Conservation (phyloP, 2,329 filamentous ascomycete species). For the Aspergillus bombycis region DNA sequence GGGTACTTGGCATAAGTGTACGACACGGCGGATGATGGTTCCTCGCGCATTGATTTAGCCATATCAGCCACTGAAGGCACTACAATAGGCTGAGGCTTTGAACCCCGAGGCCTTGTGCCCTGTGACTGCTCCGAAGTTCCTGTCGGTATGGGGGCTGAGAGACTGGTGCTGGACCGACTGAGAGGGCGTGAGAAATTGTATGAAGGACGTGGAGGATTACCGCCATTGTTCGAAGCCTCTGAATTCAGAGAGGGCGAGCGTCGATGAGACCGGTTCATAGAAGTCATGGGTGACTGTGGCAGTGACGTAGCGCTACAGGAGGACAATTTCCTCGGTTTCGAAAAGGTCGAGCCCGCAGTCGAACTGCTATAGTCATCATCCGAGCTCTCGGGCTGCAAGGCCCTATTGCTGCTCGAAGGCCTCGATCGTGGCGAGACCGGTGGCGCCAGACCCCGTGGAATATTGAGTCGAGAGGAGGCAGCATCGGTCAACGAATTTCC, state of each 20-base stretch:
- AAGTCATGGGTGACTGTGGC: conserved; percentile 66
- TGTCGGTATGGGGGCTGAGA: conserved; percentile 37
- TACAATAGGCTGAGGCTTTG: conserved; percentile 38
- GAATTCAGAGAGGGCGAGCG: conserved; percentile 85
- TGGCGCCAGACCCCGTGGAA: conserved; percentile 48
- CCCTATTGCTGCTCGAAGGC: conserved; percentile 56
- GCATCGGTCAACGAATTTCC: conserved; percentile 43
- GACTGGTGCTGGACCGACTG: conserved; percentile 58
- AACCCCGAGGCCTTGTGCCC: conserved; percentile 22
- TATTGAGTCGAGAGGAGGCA: conserved; percentile 37
- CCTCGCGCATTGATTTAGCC: conserved; percentile 25
- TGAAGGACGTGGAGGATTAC: conserved; percentile 67
- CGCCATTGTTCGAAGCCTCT: conserved; percentile 69
- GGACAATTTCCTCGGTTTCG: conserved; percentile 76
- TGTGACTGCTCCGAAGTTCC: conserved; percentile 41
- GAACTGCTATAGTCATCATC: conserved; percentile 69
- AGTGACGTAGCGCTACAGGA: conserved; percentile 66
- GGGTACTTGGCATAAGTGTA: conserved; percentile 87
- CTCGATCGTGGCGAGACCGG: conserved; percentile 49
- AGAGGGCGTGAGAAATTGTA: conserved; percentile 95
- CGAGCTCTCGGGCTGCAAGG: conserved; percentile 65
- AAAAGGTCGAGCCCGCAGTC: conserved; percentile 62
- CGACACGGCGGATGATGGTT: conserved; percentile 56
- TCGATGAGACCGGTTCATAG: conserved; percentile 63
- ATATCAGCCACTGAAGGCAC: conserved; percentile 30